Conservation (phyloP, 768 basidiomycete species). For the Psilocybe sp. region DNA sequence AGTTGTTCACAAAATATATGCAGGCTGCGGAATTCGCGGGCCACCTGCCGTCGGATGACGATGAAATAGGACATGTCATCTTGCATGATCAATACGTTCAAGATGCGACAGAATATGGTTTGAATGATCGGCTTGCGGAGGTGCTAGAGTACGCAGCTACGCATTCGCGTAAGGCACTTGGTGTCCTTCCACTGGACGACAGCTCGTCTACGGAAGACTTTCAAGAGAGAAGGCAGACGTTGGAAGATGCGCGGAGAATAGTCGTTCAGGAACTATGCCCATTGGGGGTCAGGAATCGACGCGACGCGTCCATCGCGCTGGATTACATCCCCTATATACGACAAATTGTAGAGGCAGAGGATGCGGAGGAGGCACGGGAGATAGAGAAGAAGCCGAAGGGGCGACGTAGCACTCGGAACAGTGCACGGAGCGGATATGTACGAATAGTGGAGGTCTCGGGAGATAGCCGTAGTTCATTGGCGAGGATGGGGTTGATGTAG, state of each 20-base stretch:
- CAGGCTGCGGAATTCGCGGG: conserved; percentile 31
- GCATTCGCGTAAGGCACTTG: conserved; percentile 41
- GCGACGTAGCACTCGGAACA: conserved; percentile 58
- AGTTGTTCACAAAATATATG: not conserved
- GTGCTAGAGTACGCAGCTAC: conserved; percentile 46
- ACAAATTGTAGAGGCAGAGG: conserved; percentile 65
- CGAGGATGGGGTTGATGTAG: conserved; percentile 16
- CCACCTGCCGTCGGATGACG: conserved; percentile 41
- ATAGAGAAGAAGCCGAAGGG: conserved; percentile 19
- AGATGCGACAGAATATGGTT: conserved; percentile 26
- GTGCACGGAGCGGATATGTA: conserved; percentile 39
- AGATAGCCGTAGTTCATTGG: conserved; percentile 32
- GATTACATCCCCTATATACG: conserved; percentile 74
- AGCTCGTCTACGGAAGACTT: conserved; percentile 1
- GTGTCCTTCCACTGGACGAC: conserved; percentile 10
- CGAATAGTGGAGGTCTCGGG: conserved; percentile 40
- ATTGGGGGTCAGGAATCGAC: conserved; percentile 37
- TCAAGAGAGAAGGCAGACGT: conserved; percentile 9
- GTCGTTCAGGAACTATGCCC: conserved; percentile 50
- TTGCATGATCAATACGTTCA: conserved; percentile 30
- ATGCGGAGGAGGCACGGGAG: conserved; percentile 38
- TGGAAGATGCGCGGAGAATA: conserved; percentile 7
- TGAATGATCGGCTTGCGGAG: conserved; percentile 43
- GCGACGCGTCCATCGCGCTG: conserved; percentile 46
- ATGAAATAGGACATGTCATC: conserved; percentile 52